Evolutionary conservation across 2,329 filamentous ascomycete species (phyloP).

Genomic region (Diplodia sapinea): DNA sequence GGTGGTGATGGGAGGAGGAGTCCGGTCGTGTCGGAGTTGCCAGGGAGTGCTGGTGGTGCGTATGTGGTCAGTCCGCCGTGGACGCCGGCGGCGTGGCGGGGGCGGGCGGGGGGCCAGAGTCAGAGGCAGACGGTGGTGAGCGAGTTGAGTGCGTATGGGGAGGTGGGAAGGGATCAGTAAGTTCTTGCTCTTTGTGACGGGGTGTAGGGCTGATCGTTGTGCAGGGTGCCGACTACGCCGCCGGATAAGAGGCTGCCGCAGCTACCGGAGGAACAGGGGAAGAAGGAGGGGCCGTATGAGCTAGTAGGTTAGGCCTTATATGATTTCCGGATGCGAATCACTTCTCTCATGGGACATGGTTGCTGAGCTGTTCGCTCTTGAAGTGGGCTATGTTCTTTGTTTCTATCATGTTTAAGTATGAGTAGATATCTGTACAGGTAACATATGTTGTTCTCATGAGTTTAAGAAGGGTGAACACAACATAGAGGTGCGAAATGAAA

Average conservation of each 20-base stretch:
- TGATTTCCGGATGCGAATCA: too few species aligned
- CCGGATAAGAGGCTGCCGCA: slow-evolving; percentile 7
- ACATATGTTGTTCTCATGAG: too few species aligned
- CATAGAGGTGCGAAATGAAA: background rate
- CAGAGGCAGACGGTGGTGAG: background rate
- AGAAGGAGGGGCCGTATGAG: slow-evolving; percentile 6
- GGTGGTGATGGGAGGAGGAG: background rate
- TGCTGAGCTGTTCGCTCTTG: too few species aligned
- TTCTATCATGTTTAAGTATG: too few species aligned
- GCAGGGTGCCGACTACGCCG: slow-evolving; percentile 15
- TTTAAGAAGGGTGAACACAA: too few species aligned
- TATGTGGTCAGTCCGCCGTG: slow-evolving; percentile 8
- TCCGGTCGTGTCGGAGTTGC: slow-evolving; percentile 2
- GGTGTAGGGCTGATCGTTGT: background rate
- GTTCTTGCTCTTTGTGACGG: background rate
- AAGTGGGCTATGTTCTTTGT: too few species aligned
- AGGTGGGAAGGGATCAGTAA: slow-evolving; percentile 17
- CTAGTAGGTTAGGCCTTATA: background rate
- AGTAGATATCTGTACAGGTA: too few species aligned
- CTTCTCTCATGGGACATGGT: too few species aligned
- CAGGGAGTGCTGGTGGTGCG: background rate
- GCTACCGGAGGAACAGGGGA: background rate
- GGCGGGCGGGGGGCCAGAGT: background rate
- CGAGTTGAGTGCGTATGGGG: slow-evolving; percentile 27
- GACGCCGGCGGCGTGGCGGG: background rate